Conservation (phyloP, 129 eudicot species). For the Calendula officinalis region DNA sequence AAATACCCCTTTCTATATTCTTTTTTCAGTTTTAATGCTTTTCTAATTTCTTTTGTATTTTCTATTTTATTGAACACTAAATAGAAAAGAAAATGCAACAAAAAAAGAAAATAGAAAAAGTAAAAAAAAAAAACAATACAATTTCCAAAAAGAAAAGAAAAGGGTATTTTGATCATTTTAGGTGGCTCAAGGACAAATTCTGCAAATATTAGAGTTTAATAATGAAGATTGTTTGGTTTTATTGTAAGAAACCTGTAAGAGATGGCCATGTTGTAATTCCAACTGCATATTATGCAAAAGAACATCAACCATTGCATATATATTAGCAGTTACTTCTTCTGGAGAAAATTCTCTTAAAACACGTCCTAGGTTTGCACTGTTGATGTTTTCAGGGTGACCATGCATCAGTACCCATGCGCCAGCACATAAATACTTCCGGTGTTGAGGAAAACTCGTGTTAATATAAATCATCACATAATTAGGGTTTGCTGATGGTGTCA, state of each 20-base stretch:
- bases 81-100: too few relatives aligned
- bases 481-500: conserved; percentile 86
- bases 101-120: too few relatives aligned
- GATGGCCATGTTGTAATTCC: conserved; percentile 85
- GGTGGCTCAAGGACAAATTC: too few relatives aligned
- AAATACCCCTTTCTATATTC: too few relatives aligned
- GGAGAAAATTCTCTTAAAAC: conserved; percentile 95
- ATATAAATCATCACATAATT: conserved; percentile 75
- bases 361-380: conserved; percentile 80
- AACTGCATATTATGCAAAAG: conserved; percentile 81
- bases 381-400: conserved; percentile 87
- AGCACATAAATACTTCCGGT: conserved; percentile 87
- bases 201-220: too few relatives aligned
- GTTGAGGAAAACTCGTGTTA: conserved; percentile 73
- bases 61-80: too few relatives aligned
- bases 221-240: not conserved
- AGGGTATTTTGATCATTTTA: too few relatives aligned
- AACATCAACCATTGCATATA: conserved; percentile 95
- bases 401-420: conserved; percentile 98
- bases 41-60: too few relatives aligned
- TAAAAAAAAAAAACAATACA: too few relatives aligned
- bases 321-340: conserved; percentile 91
- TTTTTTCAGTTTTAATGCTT: too few relatives aligned
- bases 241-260: conserved; percentile 87
- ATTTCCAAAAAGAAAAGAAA: too few relatives aligned